Percentiles rank a stretch among this genome's conserved stretches.
phyloP scores from a whole-genome alignment of 345 rosid species.

The Pistacia atlantica region DNA sequence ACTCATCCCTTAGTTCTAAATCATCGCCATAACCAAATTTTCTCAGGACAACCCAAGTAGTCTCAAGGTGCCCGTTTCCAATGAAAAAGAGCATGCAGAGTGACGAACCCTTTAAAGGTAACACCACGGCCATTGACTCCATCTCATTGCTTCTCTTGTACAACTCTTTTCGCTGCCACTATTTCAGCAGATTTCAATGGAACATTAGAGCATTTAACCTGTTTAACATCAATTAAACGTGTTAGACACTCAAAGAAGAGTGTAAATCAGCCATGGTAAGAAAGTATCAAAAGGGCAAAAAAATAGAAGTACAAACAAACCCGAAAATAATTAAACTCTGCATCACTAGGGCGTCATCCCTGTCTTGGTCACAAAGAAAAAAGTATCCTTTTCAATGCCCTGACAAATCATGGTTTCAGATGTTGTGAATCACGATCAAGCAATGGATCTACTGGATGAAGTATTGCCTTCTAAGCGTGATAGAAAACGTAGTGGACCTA shows the following conservation, averaged over 20 bases:
- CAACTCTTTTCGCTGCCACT: slow-evolving; percentile 72
- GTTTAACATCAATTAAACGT: slow-evolving; percentile 28
- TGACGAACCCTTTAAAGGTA: slow-evolving; percentile 71
- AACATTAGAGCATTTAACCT: slow-evolving; percentile 75
- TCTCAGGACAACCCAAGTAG: slow-evolving; percentile 82
- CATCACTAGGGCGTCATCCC: slow-evolving; percentile 81
- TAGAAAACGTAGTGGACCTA: slow-evolving; percentile 88
- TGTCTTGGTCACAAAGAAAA: slow-evolving; percentile 68
- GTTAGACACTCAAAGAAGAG: slow-evolving; percentile 20
- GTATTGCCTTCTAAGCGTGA: slow-evolving; percentile 78
- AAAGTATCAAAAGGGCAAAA: slow-evolving; percentile 11
- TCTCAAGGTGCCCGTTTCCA: slow-evolving; percentile 78
- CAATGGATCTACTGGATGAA: slow-evolving; percentile 78
- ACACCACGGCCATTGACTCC: slow-evolving; percentile 83
- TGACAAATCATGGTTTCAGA: slow-evolving; percentile 66
- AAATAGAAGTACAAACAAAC: slow-evolving; percentile 30
- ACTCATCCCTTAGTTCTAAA: slow-evolving; percentile 64
- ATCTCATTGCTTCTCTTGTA: slow-evolving; percentile 74
- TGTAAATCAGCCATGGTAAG: slow-evolving; percentile 11
- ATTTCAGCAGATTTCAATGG: slow-evolving; percentile 79
- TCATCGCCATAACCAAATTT: slow-evolving; percentile 73
- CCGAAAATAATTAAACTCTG: slow-evolving; percentile 85
- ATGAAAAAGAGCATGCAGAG: slow-evolving; percentile 79
- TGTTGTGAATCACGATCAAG: slow-evolving; percentile 75
- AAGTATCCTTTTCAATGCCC: slow-evolving; percentile 81